Evolutionary conservation across 2,329 filamentous ascomycete species (phyloP), one percentile per base, ranked within the genome.

Genomic region (Penicillium sp.): DNA sequence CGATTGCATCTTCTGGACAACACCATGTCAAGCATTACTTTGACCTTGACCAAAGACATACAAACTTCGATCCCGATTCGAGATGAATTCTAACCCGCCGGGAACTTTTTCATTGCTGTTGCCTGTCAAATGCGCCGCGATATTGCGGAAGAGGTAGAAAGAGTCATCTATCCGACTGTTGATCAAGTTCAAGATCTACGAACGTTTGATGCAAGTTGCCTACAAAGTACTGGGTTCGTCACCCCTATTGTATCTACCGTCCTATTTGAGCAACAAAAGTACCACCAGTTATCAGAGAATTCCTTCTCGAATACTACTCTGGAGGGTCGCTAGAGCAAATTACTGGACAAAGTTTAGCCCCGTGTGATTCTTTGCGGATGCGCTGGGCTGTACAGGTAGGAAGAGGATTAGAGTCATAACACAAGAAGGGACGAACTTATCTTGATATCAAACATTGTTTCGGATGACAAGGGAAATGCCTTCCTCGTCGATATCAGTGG

Each of bases 401-500:
- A n/a, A n/a, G n/a, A n/a, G n/a, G n/a, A n/a, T n/a, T n/a, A n/a
- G n/a, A n/a, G n/a, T n/a, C n/a, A n/a, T n/a, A n/a, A n/a, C n/a
- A n/a, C n/a, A n/a, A n/a, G n/a, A n/a, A n/a, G n/a, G n/a, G n/a
- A n/a, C n/a, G n/a, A n/a, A n/a, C n/a, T n/a, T n/a, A 56, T 25
- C 43, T 56, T 40, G 49, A 56, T 32, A 41, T 48, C 45, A 17
- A 56, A 53, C 37, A 31, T 54, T 15, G 41, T 54, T 36, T 17
- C 53, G 3, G 49, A 56, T 34, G 32, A 25, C 2, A 16, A 36
- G 13, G 17, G 27, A 30, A 44, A 53, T 43, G 49, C 51, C 7
- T 26, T 53, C 8, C 46, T 55, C 11, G 53, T 51, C 33, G 48
- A 54, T 45, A 43, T 53, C 11, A 47, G 51, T 18, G 50, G 50